phyloP scores from a whole-genome alignment of 2,329 filamentous ascomycete genomes.

The Paracoccidioides brasiliensis region DNA sequence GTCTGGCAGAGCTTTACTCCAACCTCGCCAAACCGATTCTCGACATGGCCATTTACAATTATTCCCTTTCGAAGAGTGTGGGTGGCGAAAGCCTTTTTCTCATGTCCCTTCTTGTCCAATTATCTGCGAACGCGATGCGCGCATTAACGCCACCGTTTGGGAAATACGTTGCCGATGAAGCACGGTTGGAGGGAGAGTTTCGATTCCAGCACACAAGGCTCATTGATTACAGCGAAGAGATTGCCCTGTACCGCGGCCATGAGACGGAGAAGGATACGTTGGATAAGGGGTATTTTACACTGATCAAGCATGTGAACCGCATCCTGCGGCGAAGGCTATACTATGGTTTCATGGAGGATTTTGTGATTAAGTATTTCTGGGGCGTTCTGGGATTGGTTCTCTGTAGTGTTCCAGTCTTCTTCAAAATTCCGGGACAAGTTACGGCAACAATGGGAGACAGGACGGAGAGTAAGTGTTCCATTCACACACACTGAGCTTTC shows the following conservation, averaged over 20 bases:
- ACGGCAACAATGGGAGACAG: slow-evolving; percentile 40
- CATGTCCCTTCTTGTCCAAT: slow-evolving; percentile 85
- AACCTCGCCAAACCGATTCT: slow-evolving; percentile 89
- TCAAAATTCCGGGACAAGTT: slow-evolving; percentile 67
- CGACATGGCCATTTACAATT: slow-evolving; percentile 96
- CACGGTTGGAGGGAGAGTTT: slow-evolving; percentile 87
- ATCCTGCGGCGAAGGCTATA: slow-evolving; percentile 84
- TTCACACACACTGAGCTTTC: neutral
- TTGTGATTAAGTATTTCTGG: slow-evolving; percentile 99
- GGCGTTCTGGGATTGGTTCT: slow-evolving; percentile 81
- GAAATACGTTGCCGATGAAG: slow-evolving; percentile 94
- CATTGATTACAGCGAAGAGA: slow-evolving; percentile 92
- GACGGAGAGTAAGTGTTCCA: slow-evolving; percentile 40
- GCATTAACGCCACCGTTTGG: slow-evolving; percentile 91
- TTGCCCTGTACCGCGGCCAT: slow-evolving; percentile 83
- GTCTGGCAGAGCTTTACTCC: slow-evolving; percentile 85
- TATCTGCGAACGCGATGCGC: slow-evolving; percentile 87
- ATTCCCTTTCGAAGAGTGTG: slow-evolving; percentile 84
- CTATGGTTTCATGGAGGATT: slow-evolving; percentile 99
- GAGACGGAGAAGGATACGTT: slow-evolving; percentile 90
- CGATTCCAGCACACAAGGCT: slow-evolving; percentile 86
- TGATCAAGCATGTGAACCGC: slow-evolving; percentile 98
- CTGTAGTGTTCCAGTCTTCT: slow-evolving; percentile 90
- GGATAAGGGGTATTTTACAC: slow-evolving; percentile 96
- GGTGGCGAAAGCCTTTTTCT: slow-evolving; percentile 90